phyloP scores from a whole-genome alignment of 177 flowering plant genomes.

The Vitis hybrid region DNA sequence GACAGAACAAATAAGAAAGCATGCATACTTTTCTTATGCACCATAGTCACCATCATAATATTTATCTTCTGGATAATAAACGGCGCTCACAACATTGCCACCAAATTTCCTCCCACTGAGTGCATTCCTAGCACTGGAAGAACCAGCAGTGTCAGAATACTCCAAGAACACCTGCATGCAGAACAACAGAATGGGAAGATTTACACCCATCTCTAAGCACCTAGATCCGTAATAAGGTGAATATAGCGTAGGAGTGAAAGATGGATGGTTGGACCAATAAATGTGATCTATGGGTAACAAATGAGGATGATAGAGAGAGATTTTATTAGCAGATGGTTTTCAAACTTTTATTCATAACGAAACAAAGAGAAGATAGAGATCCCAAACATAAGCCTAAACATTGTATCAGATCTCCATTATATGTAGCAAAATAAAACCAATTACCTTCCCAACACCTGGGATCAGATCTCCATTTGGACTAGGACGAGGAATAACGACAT shows the following conservation, averaged over 20 bases:
- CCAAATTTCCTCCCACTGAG: slow-evolving; percentile 81
- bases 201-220: neutral
- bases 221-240: neutral
- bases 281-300: too few species aligned
- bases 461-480: slow-evolving; percentile 34
- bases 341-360: too few species aligned
- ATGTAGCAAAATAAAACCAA: neutral
- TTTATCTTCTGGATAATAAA: slow-evolving; percentile 68
- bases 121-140: slow-evolving; percentile 49
- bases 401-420: neutral
- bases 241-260: neutral
- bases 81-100: slow-evolving; percentile 56
- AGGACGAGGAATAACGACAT: slow-evolving; percentile 80
- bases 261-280: neutral
- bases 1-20: neutral
- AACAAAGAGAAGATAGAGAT: neutral
- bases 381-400: neutral
- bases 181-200: neutral
- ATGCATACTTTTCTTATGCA: slow-evolving; percentile 5
- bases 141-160: slow-evolving; percentile 51
- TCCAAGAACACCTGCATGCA: slow-evolving; percentile 74
- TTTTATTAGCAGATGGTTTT: too few species aligned
- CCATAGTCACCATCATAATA: slow-evolving; percentile 47
- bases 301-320: too few species aligned
- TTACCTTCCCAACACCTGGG: slow-evolving; percentile 86